Evolutionary conservation across 345 rosid species (phyloP).

Genomic region (rapeseed (Brassica napus)): DNA sequence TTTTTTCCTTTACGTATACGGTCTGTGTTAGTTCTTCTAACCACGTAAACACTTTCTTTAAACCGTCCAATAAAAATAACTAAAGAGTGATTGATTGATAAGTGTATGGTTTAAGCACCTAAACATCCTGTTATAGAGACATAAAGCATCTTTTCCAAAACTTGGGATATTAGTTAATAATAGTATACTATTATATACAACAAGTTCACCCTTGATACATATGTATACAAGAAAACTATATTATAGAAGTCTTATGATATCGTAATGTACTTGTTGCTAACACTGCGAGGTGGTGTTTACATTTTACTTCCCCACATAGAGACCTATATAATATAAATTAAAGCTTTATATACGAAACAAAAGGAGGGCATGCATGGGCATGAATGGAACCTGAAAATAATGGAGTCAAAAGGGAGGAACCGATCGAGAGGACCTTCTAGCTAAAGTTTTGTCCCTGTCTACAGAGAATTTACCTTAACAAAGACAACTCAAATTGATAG

Average conservation of each 20-base stretch:
- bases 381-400: constrained; percentile 4
- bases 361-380: neutral
- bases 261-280: neutral
- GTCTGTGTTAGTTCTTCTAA: constrained; percentile 7
- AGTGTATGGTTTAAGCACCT: neutral
- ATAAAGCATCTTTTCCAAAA: neutral
- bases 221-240: neutral
- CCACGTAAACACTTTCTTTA: constrained; percentile 38
- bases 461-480: neutral
- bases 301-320: neutral
- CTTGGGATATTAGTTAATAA: neutral
- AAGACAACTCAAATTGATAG: neutral
- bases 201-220: neutral
- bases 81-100: constrained; percentile 21
- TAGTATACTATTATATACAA: neutral
- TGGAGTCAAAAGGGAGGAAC: neutral
- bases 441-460: constrained; percentile 7
- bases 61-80: constrained; percentile 21
- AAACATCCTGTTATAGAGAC: neutral
- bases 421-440: neutral
- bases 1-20: neutral
- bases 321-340: neutral
- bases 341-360: too few relatives aligned
- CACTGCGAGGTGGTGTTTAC: neutral
- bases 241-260: neutral